Base-by-base conservation (phyloP, 2,329 filamentous ascomycete species). In the Stemphylium beticola region DNA sequence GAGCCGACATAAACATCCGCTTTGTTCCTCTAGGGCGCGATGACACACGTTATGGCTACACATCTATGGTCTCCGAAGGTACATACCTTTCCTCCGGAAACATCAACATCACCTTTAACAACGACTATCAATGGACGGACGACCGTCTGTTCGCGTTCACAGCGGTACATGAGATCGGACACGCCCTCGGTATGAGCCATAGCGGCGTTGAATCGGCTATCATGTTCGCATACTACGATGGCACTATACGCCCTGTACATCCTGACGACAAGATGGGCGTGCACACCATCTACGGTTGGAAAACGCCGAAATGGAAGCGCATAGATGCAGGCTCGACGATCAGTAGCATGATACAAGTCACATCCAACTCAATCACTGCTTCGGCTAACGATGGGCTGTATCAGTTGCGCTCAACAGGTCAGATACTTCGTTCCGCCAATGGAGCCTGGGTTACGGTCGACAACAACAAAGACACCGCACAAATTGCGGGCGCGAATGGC, bases 101-200 rank as follows among this genome's bases (percentile, higher is more conserved):
- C 11, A 67, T 72, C 53, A 69, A 69, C 45, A 60, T 69, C 11
- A 71, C 65, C 2, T 68, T 72, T 41, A 72, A 72, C 29, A 65
- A 71, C 24, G 63, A 71, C 38, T 69, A 65, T 26, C 54, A 50
- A 33, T 71, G 67, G 69, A 59, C 34, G 6, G 68, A 72, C 18
- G 66, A 67, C 36, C 61, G 62, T 6, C 45, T 71, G 1, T 69
- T 72, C 53, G 66, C 62, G 36, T 69, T 57, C 40, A 69, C 66
- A 2, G 67, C 66, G 4, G 41, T 64, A 5, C 68, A 72, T 20
- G 68, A 72, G 36, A 71, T 71, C 3, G 68, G 67, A 0, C 68
- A 72, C 22, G 62, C 66, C 8, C 63, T 72, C 2, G 68, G 68
- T 3, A 45, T 72, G 15, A 65, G 61, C 22, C 69, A 72, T 40